Evolutionary conservation across 805 yeast genomes (phyloP).

Genomic region (Ogataea salicorniae): DNA sequence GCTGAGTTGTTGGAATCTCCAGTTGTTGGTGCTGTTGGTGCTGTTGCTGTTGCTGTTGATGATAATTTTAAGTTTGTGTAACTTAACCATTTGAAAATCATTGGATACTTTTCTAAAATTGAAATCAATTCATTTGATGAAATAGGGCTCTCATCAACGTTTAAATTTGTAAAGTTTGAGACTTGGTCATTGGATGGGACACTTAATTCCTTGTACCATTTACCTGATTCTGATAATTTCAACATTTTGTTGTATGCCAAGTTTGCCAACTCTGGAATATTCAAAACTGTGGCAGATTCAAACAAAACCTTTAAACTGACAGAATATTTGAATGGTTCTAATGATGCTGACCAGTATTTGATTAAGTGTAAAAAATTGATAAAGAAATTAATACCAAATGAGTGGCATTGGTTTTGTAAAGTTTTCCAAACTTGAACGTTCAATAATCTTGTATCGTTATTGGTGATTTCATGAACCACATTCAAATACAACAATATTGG

Average conservation of each 20-base stretch:
- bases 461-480: conserved; percentile 30
- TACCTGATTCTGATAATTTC: conserved; percentile 3
- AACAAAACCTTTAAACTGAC: conserved; percentile 14
- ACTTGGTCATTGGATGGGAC: conserved; percentile 2
- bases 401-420: conserved; percentile 23
- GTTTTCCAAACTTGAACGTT: conserved; percentile 23
- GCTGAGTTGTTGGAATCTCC: too few relatives aligned
- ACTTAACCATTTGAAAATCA: conserved; percentile 12
- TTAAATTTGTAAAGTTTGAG: background rate
- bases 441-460: conserved; percentile 18
- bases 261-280: conserved; percentile 8
- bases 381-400: conserved; percentile 21
- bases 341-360: conserved; percentile 16
- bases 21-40: conserved; percentile 2
- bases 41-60: conserved; percentile 5
- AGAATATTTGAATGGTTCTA: conserved; percentile 15
- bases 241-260: conserved; percentile 5
- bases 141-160: background rate
- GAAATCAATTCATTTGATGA: conserved; percentile 3
- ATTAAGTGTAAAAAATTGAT: conserved; percentile 19
- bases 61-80: conserved; percentile 9
- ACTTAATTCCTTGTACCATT: conserved; percentile 16
- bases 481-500: conserved; percentile 36
- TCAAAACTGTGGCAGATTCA: conserved; percentile 5
- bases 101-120: conserved; percentile 5